These are phyloP conservation scores for Aspergillus viridinutans DNA, from an alignment of 2,329 filamentous ascomycete species.

Conservation along the genomic window DNA sequence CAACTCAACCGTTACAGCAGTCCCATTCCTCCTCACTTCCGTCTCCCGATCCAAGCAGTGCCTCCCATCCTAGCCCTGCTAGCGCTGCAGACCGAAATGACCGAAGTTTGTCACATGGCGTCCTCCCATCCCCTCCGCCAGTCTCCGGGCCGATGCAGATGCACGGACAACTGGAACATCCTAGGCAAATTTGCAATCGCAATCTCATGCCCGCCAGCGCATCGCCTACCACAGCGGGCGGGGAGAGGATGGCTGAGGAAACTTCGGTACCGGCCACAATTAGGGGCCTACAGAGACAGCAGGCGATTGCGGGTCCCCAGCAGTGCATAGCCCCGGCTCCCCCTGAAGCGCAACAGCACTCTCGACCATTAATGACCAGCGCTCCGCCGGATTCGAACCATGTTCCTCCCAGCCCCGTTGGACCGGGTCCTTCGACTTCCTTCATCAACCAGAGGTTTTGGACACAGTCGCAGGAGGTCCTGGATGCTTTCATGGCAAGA, in stretches of 20 bases:
- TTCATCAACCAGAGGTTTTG: slow-evolving; percentile 5
- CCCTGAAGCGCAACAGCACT: not conserved
- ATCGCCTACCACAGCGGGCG: not conserved
- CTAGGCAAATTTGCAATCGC: not conserved
- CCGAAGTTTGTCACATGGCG: slow-evolving; percentile 17
- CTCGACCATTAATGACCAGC: slow-evolving; percentile 12
- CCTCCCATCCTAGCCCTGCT: slow-evolving; percentile 23
- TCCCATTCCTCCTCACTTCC: slow-evolving; percentile 18
- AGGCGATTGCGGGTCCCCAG: not conserved
- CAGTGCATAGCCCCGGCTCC: not conserved
- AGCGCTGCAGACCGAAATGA: slow-evolving; percentile 13
- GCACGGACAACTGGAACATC: slow-evolving; percentile 15
- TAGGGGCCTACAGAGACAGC: not conserved
- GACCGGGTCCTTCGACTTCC: not conserved
- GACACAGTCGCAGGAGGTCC: slow-evolving; percentile 3
- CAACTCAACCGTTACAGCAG: slow-evolving; percentile 5
- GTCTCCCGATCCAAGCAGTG: slow-evolving; percentile 28
- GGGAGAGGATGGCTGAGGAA: not conserved
- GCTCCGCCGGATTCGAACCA: not conserved
- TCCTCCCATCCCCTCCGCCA: slow-evolving; percentile 56
- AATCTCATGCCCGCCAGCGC: not conserved
- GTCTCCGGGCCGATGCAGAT: slow-evolving; percentile 52
- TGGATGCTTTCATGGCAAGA: slow-evolving; percentile 16
- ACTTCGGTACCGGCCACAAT: not conserved
- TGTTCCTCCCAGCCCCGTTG: not conserved